Conservation (phyloP, 2,329 filamentous ascomycete genomes). For the Chalaropsis thielavioides region DNA sequence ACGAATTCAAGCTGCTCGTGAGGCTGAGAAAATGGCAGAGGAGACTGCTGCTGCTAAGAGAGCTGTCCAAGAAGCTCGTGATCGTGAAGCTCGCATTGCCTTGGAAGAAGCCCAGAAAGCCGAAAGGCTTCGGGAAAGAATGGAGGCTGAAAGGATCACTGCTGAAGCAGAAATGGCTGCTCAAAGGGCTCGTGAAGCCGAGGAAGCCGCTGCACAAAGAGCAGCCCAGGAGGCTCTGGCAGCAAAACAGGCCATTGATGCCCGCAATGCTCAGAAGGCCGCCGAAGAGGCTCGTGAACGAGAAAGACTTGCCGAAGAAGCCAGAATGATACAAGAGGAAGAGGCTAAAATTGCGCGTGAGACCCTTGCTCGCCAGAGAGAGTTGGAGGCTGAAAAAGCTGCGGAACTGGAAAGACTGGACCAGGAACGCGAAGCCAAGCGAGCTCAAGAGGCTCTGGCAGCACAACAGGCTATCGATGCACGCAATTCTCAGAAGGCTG, state of each 20-base stretch:
- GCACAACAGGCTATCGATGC: not conserved
- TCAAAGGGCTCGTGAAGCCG: not conserved
- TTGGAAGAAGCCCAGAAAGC: conserved; percentile 19
- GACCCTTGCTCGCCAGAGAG: not conserved
- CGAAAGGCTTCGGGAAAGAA: conserved; percentile 28
- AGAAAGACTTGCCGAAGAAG: conserved; percentile 25
- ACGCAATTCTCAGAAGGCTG: not conserved
- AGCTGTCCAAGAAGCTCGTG: conserved; percentile 26
- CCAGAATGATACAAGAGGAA: conserved; percentile 28
- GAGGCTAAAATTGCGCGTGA: conserved; percentile 24
- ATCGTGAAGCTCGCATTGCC: conserved; percentile 24
- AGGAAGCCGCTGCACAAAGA: too few species aligned
- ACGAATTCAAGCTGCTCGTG: not conserved
- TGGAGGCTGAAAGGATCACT: conserved; percentile 28
- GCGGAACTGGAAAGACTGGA: not conserved
- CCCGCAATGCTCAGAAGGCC: not conserved
- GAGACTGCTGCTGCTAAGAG: not conserved
- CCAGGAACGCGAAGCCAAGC: not conserved
- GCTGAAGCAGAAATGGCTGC: conserved; percentile 20
- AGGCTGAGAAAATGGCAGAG: not conserved
- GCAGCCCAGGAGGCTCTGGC: conserved; percentile 3
- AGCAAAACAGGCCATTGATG: not conserved
- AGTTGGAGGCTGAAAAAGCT: not conserved
- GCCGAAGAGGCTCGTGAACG: not conserved
- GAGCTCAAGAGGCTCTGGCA: conserved; percentile 3